Conservation (phyloP, 148 eudicot genomes). For the Talinum fruticosum region DNA sequence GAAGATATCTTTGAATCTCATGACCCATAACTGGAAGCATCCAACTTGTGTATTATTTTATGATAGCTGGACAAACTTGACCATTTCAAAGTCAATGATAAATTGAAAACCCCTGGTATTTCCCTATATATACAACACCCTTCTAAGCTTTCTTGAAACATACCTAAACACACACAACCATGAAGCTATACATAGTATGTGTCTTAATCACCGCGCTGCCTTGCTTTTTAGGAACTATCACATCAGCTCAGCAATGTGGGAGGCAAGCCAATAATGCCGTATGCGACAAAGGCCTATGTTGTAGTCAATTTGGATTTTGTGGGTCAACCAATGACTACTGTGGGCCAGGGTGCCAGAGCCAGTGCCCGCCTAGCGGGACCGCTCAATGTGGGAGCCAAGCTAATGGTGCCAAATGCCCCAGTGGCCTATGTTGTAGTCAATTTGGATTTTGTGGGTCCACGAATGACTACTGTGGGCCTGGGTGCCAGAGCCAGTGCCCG, state of each 20-base stretch:
- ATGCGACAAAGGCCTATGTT: slow-evolving; percentile 28
- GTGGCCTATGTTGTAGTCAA: slow-evolving; percentile 32
- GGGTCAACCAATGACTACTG: slow-evolving; percentile 24
- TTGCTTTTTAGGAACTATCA: neutral
- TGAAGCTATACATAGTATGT: neutral
- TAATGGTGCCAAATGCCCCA: slow-evolving; percentile 27
- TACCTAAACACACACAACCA: neutral
- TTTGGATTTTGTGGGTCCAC: slow-evolving; percentile 31
- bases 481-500: slow-evolving; percentile 35
- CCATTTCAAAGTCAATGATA: slow-evolving; percentile 15
- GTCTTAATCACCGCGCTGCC: neutral
- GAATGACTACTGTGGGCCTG: slow-evolving; percentile 23
- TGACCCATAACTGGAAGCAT: neutral
- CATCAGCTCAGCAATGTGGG: slow-evolving; percentile 33
- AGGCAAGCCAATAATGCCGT: slow-evolving; percentile 26
- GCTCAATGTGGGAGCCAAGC: no score
- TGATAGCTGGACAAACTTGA: neutral
- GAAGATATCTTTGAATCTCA: neutral
- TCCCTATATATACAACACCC: slow-evolving; percentile 19
- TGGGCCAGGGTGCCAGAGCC: slow-evolving; percentile 34
- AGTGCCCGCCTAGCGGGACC: slow-evolving; percentile 15
- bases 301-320: slow-evolving; percentile 35
- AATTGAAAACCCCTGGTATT: neutral
- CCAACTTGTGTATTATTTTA: neutral
- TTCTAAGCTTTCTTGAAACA: neutral